Percentiles rank a stretch among this genome's conserved stretches.
Conservation (phyloP, 1,284 basidiomycete species). For the Naganishia sp. region DNA sequence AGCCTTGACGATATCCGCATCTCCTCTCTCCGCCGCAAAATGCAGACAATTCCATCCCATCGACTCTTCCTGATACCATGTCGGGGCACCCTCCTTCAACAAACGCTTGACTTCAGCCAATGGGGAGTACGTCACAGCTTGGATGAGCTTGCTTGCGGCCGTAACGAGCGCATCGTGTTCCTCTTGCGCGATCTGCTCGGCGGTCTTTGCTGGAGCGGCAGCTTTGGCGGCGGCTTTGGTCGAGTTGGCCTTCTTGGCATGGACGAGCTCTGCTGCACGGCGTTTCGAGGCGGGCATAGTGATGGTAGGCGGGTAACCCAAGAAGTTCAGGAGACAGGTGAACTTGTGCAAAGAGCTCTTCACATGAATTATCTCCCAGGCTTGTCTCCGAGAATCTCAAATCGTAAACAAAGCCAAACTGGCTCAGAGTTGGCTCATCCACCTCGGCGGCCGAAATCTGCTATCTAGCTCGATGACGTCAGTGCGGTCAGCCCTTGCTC, state of each 20-base stretch:
- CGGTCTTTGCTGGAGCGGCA: slow-evolving; percentile 21
- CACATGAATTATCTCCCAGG: too few species aligned
- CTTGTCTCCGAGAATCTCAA: neutral
- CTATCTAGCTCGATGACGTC: neutral
- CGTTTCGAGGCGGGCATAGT: slow-evolving; percentile 20
- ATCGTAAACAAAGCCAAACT: slow-evolving; percentile 1
- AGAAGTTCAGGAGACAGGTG: neutral
- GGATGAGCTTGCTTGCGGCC: slow-evolving; percentile 55
- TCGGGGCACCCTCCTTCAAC: slow-evolving; percentile 73
- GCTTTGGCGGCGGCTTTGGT: slow-evolving; percentile 19
- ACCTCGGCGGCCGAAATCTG: neutral
- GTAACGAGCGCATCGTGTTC: slow-evolving; percentile 26
- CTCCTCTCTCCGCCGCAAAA: slow-evolving; percentile 77
- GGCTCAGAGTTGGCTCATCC: neutral
- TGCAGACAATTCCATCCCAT: slow-evolving; percentile 81
- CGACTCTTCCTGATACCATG: slow-evolving; percentile 88
- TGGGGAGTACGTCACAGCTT: slow-evolving; percentile 62
- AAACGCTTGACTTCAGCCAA: slow-evolving; percentile 59
- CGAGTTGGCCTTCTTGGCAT: slow-evolving; percentile 16
- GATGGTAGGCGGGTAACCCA: neutral
- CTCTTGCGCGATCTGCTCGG: slow-evolving; percentile 21
- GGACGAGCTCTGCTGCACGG: neutral
- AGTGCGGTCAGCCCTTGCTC: neutral
- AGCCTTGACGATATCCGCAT: slow-evolving; percentile 63
- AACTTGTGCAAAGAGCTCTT: neutral